phyloP scores from a whole-genome alignment of 441 rosid genomes.

The Gossypium davidsonii region DNA sequence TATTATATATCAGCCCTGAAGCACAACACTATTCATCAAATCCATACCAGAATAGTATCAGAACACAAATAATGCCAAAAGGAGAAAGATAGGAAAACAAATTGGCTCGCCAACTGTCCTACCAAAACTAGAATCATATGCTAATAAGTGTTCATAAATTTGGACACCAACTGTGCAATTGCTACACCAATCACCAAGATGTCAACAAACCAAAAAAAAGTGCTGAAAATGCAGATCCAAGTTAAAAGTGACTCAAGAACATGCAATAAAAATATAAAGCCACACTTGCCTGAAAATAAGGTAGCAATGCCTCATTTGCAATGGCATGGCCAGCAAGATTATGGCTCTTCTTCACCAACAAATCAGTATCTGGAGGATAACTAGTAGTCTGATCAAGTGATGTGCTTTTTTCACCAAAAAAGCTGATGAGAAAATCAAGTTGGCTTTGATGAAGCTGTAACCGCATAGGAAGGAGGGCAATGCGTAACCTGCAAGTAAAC shows the following conservation, averaged over 20 bases:
- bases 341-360: constrained; percentile 23
- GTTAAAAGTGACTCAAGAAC: constrained; percentile 12
- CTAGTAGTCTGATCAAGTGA: constrained; percentile 39
- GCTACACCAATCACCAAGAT: not conserved
- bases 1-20: not conserved
- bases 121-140: not conserved
- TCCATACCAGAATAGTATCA: not conserved
- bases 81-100: not conserved
- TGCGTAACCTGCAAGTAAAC: constrained; percentile 49
- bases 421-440: constrained; percentile 79
- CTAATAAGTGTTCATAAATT: not conserved
- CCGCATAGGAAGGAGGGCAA: constrained; percentile 75
- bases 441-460: constrained; percentile 97
- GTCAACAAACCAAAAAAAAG: constrained; percentile 3
- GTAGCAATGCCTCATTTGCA: constrained; percentile 89
- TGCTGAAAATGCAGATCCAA: not conserved
- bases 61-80: not conserved
- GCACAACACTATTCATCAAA: constrained; percentile 4
- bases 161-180: not conserved
- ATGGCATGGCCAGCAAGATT: constrained; percentile 38
- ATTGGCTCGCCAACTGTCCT: not conserved
- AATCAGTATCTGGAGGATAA: constrained; percentile 30
- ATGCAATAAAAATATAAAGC: constrained; percentile 6
- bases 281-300: constrained; percentile 84
- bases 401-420: constrained; percentile 56